Evolutionary conservation across 1,139 yeast species (phyloP), one percentile per base, ranked within the genome.

Genomic region (Torulaspora pretoriensis): DNA sequence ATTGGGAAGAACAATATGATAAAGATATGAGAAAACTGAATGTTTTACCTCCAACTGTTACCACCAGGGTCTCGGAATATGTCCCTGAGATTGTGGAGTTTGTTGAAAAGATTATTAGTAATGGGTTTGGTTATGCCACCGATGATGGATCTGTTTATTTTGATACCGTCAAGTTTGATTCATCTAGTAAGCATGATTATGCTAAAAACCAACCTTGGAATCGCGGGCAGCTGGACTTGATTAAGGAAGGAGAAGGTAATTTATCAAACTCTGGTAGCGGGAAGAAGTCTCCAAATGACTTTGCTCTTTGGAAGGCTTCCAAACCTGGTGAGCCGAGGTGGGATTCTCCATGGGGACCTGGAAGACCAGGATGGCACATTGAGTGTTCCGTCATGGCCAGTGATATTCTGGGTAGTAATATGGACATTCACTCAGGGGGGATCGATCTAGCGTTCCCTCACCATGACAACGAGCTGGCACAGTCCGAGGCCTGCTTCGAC

Each of bases 281-380:
- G 12, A 90, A 90, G 68, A 77, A 74, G 56, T 83, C 80, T 48
- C 68, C 84, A 3, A 85, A 88, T 25, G 99, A 92, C 67, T 92
- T 92, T 68, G 98, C 98, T 0, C 73, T 92, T 34, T 92, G 99
- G 99, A 92, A 92, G 65, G 81, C 92, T 1, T 85, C 96, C 12
- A 92, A 92, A 64, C 92, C 95, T 1, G 99, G 99, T 57, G 99
- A 92, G 70, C 99, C 99, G 14, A 77, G 81, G 36, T 92, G 98
- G 97, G 76, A 75, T 2, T 87, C 96, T 2, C 90, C 94, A 32
- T 92, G 97, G 97, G 98, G 98, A 28, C 73, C 75, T 48, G 99
- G 98, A 40, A 83, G 99, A 65, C 99, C 99, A 3, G 99, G 99
- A 2, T 92, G 99, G 99, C 99, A 92, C 65, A 92, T 92, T 66